Base-by-base conservation (phyloP, 352 stramenopile genomes). In the Globisporangium middletonii region DNA sequence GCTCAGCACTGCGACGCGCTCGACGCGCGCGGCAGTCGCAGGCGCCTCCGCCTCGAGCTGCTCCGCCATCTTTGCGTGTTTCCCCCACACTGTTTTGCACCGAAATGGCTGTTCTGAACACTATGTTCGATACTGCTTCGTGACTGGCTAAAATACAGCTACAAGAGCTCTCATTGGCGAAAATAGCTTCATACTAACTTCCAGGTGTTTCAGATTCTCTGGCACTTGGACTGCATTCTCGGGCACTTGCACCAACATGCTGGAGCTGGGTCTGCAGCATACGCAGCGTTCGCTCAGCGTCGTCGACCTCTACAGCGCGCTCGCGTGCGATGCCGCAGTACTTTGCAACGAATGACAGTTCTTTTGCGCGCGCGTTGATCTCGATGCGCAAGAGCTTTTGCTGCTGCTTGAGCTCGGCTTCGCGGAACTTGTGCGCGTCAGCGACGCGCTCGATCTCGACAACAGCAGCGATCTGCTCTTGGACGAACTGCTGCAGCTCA, bases 1-100 rank as follows among this genome's bases (percentile, higher is more conserved):
- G 67, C 77, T 88, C 49, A 89, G 73, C 60, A 89, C 72, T 2
- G 72, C 73, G 64, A 89, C 71, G 43, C 77, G 77, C 55, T 84
- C 77, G 41, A 69, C 65, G 30, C 47, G 35, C 41, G 57, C 49
- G 42, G 64, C 59, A 27, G 19, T 46, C 28, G 26, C 51, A 43
- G 28, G 52, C 26, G 59, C 28, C 57, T 28, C 56, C 15, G 51
- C 48, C 18, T 55, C 18, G 30, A n/a, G 8, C 27, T 16, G 7
- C 35, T 46, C 13, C 55, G 63, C 30, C 42, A 46, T 52, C 44
- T 11, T 30, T 19, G 42, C 3, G 13, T 27, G 15, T 16, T 45
- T 3, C 3, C 26, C 55, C 33, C 41, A 15, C 23, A 53, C 23
- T 47, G 46, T 38, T 65, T 58, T 51, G 51, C 53, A 64, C 59